Percentiles rank a stretch among this genome's conserved stretches.
These are phyloP conservation scores for Rhazya stricta DNA, from an alignment of 257 asterid species.

Conservation along the genomic window DNA sequence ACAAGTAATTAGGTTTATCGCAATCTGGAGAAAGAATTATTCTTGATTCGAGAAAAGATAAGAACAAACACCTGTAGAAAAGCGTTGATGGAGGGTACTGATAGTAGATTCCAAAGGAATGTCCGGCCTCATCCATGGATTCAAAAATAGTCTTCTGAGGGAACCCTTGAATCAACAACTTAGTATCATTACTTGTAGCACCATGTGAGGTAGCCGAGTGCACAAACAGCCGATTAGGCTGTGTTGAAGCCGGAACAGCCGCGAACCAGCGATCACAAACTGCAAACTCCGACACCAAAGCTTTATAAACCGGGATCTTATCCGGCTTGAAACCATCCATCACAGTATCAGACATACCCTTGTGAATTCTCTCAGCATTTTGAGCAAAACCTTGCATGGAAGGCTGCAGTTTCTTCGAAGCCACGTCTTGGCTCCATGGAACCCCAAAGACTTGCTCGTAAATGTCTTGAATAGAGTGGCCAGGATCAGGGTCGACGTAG, in stretches of 20 bases:
- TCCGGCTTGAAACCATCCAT: slow-evolving; percentile 69
- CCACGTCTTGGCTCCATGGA: slow-evolving; percentile 34
- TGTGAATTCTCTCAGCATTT: slow-evolving; percentile 39
- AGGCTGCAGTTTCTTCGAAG: slow-evolving; percentile 24
- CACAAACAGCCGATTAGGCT: slow-evolving; percentile 66
- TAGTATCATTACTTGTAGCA: slow-evolving; percentile 35
- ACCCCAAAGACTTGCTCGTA: slow-evolving; percentile 57
- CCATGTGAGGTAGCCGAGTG: slow-evolving; percentile 72
- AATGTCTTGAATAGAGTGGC: slow-evolving; percentile 58
- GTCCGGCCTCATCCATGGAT: slow-evolving; percentile 51
- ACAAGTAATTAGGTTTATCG: neutral
- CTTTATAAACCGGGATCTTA: slow-evolving; percentile 42
- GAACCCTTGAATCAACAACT: slow-evolving; percentile 40
- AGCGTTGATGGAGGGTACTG: slow-evolving; percentile 67
- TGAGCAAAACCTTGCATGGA: slow-evolving; percentile 64
- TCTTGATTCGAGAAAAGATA: neutral
- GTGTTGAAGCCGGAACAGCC: slow-evolving; percentile 68
- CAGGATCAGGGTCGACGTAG: slow-evolving; percentile 63
- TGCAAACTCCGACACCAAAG: slow-evolving; percentile 54
- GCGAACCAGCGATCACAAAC: slow-evolving; percentile 79
- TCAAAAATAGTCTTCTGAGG: slow-evolving; percentile 78
- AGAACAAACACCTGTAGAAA: slow-evolving; percentile 38
- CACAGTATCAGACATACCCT: slow-evolving; percentile 47
- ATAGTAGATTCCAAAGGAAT: slow-evolving; percentile 56
- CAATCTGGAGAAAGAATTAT: neutral